Conservation (phyloP, 331 rosid genomes). For the Acacia concinna region DNA sequence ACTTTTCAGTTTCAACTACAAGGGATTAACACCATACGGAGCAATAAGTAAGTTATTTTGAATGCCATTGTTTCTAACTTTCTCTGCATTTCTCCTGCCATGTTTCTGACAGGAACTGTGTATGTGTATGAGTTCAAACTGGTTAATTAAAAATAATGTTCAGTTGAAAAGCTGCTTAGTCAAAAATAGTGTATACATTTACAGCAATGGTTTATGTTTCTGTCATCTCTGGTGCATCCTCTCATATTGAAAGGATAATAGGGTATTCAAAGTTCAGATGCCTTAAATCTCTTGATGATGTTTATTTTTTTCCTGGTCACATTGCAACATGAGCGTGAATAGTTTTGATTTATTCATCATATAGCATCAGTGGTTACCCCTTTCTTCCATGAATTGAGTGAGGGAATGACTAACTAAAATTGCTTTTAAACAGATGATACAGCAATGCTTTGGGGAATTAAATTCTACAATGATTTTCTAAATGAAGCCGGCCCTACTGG, state of each 20-base stretch:
- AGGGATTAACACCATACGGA: conserved; percentile 64
- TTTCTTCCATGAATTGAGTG: neutral
- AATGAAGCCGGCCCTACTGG: conserved; percentile 75
- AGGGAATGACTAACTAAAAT: conserved; percentile 21
- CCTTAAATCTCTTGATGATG: neutral
- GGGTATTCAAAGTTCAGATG: conserved; percentile 15
- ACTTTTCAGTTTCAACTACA: conserved; percentile 83
- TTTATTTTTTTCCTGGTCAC: conserved; percentile 19
- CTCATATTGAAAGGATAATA: neutral
- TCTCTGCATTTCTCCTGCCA: neutral
- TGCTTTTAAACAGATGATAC: conserved; percentile 79
- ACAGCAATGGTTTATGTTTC: neutral
- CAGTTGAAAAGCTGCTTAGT: neutral
- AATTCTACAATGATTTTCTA: conserved; percentile 85
- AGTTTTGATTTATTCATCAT: neutral
- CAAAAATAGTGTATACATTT: neutral
- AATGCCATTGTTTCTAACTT: conserved; percentile 1
- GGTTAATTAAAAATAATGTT: conserved; percentile 6
- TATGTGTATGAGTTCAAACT: neutral
- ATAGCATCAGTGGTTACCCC: neutral
- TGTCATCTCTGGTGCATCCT: neutral
- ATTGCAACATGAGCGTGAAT: conserved; percentile 14
- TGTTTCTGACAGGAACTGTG: conserved; percentile 1
- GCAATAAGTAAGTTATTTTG: conserved; percentile 58
- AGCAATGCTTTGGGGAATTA: conserved; percentile 85